Conservation (phyloP, 257 asterid species). For the Forsythia viridissima region DNA sequence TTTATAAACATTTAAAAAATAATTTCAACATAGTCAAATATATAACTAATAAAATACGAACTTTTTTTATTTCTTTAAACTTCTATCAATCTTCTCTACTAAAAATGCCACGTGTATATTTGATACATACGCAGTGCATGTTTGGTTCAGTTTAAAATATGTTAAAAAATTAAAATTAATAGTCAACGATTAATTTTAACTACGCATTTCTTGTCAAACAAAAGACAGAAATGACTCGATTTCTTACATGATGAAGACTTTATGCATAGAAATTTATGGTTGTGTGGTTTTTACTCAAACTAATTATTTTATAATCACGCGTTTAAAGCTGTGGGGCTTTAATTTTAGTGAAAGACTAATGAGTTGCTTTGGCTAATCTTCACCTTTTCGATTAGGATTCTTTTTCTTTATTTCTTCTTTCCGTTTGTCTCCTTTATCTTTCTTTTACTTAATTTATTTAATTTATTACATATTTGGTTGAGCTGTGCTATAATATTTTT, state of each 20-base stretch:
- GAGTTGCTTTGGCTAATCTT: constrained; percentile 16
- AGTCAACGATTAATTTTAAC: too few relatives aligned
- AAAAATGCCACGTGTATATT: too few relatives aligned
- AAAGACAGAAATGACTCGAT: constrained; percentile 5
- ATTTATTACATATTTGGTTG: neutral
- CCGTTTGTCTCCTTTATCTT: neutral
- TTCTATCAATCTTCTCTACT: too few relatives aligned
- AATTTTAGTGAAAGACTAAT: constrained; percentile 18
- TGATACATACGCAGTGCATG: too few relatives aligned
- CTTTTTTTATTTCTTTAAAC: too few relatives aligned
- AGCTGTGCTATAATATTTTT: neutral
- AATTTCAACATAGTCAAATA: too few relatives aligned
- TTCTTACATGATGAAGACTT: neutral
- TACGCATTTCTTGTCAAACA: neutral
- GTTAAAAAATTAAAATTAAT: too few relatives aligned
- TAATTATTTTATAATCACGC: constrained; percentile 40
- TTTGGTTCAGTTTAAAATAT: too few relatives aligned
- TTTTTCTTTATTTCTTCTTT: neutral
- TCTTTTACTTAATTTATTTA: neutral
- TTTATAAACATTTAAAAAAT: too few relatives aligned
- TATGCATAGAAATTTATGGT: constrained; percentile 6
- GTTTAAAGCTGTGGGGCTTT: constrained; percentile 38
- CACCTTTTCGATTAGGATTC: constrained; percentile 11
- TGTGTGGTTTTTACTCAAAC: constrained; percentile 32
- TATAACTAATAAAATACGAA: too few relatives aligned